phyloP scores from a whole-genome alignment of 495 filamentous ascomycete genomes.

The Opeltia flavorubescens region DNA sequence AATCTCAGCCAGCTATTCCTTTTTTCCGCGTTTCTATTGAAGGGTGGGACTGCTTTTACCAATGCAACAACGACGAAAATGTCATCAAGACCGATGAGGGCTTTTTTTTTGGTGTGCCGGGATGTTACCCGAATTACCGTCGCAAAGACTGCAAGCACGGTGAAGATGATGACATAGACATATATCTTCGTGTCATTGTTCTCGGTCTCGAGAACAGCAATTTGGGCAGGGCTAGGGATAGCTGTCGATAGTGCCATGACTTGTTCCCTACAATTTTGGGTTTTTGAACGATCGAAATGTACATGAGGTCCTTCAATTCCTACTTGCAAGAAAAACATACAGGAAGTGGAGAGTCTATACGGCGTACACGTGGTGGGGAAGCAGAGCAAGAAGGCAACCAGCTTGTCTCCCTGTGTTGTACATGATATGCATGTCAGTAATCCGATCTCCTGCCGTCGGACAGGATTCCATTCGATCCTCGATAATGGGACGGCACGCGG shows the following conservation, averaged over 20 bases:
- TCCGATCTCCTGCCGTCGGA: too few relatives aligned
- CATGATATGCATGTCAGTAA: neutral
- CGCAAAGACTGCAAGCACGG: conserved; percentile 8
- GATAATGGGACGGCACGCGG: too few relatives aligned
- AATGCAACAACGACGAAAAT: conserved; percentile 6
- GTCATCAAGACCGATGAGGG: conserved; percentile 9
- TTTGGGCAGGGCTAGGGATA: conserved; percentile 2
- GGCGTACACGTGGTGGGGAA: neutral
- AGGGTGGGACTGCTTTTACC: neutral
- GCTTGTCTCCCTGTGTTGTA: neutral
- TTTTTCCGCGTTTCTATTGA: neutral
- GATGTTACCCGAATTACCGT: conserved; percentile 9
- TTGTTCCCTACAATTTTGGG: conserved; percentile 1
- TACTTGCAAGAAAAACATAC: neutral
- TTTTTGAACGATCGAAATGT: neutral
- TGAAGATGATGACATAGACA: conserved; percentile 3
- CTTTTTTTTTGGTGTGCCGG: conserved; percentile 13
- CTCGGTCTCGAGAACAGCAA: conserved; percentile 4
- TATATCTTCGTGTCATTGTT: conserved; percentile 12
- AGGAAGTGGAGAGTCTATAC: neutral
- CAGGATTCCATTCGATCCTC: too few relatives aligned
- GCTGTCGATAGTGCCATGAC: conserved; percentile 2
- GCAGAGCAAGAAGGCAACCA: neutral
- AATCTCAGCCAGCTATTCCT: conserved; percentile 1
- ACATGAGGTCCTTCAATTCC: neutral